Base-by-base conservation (phyloP, 176 grass and related monocot species). In the Raddia distichophylla region DNA sequence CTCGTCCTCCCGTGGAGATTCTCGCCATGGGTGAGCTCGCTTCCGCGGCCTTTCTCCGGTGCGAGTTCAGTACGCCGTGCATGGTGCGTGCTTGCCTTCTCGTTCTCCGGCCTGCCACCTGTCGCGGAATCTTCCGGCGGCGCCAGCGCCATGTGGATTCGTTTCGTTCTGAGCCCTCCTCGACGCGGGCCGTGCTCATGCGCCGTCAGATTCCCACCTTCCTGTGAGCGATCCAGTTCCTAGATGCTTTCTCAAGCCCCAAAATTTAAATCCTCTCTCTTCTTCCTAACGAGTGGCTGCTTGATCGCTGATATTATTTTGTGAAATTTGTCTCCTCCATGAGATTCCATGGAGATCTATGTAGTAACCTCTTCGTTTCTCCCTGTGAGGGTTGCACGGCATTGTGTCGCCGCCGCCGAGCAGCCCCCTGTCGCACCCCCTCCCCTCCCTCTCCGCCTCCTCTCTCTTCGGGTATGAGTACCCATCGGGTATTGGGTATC, bases 301-400 rank as follows among this genome's bases (percentile, higher is more conserved):
- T 34, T 55, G 49, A 15, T 44, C 51, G 1, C 73, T 5, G 64
- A 46, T n/a, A 61, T 70, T 60, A 27, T 68, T 8, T 60, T 12
- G 20, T 13, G 54, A 33, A 60, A 15, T 73, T 15, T 85, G 7
- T 32, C 27, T 3, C 8, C 3, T 14, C 19, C 15, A 8, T 7
- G 51, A 72, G 46, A 35, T 86, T 67, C 35, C 68, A 3, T 68
- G 47, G 64, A 83, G 55, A 79, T 84, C 59, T 69, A 52, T 67
- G 14, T 85, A 61, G 3, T 88, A 42, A 74, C 19, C 60, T 67
- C 18, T 62, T 73, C 56, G 42, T 64, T 57, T 37, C 65, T 59
- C 49, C 70, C 15, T 0, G 0, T 27, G 27, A 27, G 27, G 27
- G 27, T 27, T 27, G 27, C 27, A 27, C 27, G 27, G 27, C 27